Evolutionary conservation across 169 alveolate species (phyloP), one percentile per base, ranked within the genome.

Genomic region (Eimeria necatrix): DNA sequence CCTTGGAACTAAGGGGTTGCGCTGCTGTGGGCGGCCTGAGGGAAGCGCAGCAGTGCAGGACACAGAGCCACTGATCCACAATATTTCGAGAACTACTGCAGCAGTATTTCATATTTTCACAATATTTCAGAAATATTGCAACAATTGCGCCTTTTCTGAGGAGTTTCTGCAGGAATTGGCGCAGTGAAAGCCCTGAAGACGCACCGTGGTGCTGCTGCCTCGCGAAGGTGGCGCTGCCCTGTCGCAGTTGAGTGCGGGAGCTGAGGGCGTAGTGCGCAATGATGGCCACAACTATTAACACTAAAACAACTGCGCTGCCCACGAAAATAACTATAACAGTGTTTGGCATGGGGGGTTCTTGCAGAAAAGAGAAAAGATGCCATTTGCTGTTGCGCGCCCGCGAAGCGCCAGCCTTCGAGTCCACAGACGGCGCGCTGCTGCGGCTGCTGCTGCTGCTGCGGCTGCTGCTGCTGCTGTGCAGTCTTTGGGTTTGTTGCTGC

Each of bases 321-420:
- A 76, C 87, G 14, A 76, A 6, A 41, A 76, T 49, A 5, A 76
- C 46, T 6, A 76, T 46, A 48, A 49, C 64, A 4, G 64, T 76
- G 46, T 49, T 76, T 18, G 87, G 87, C 51, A 73, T 12, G 87
- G 87, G 87, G 48, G 64, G 0, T 20, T 41, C 87, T 18, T 76
- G 87, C 59, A 76, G 64, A 49, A 76, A 76, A 20, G 64, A 41
- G 10, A 71, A 71, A n/a, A 18, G 83, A 9, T 9, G 26, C 22
- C 9, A 26, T 32, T 71, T 71, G 83, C 52, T 71, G 52, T 14
- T 53, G 52, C 24, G 16, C 46, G 83, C 83, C 18, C 20, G 24
- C 20, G 46, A 71, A 71, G 83, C 9, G 46, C 24, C 52, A 32
- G 22, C 20, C 68, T 0, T 0, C 68, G 41, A 2, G 41, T 32